Conservation (phyloP, 805 yeast genomes). For the Saturnispora galanensis region DNA sequence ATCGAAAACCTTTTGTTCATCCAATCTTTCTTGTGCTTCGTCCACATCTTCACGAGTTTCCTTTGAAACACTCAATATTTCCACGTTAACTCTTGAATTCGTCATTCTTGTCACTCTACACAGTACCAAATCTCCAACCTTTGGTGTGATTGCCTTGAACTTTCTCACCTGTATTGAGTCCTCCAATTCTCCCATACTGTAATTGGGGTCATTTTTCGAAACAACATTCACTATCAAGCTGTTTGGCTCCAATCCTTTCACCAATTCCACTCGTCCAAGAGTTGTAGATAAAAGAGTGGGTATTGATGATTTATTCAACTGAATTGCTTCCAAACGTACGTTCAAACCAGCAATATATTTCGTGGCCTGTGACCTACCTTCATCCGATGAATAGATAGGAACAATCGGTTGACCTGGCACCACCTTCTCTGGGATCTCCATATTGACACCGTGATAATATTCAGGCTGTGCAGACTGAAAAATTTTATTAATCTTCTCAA, state of each 20-base stretch:
- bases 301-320: slow-evolving; percentile 29
- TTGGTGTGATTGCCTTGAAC: slow-evolving; percentile 46
- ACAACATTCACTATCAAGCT: slow-evolving; percentile 15
- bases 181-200: not conserved
- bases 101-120: slow-evolving; percentile 63
- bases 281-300: slow-evolving; percentile 45
- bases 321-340: slow-evolving; percentile 39
- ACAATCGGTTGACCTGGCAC: slow-evolving; percentile 79
- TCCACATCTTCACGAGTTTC: not conserved
- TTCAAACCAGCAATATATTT: slow-evolving; percentile 60
- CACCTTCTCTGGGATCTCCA: slow-evolving; percentile 35
- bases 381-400: slow-evolving; percentile 37
- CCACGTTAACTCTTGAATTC: slow-evolving; percentile 64
- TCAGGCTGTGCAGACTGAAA: slow-evolving; percentile 3
- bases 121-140: slow-evolving; percentile 75
- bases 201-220: slow-evolving; percentile 18
- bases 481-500: slow-evolving; percentile 6
- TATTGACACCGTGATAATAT: not conserved
- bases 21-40: slow-evolving; percentile 3
- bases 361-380: slow-evolving; percentile 4
- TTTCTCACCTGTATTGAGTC: not conserved
- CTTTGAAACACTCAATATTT: slow-evolving; percentile 39
- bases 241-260: slow-evolving; percentile 3
- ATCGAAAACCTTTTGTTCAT: slow-evolving; percentile 4
- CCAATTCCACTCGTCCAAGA: slow-evolving; percentile 44